phyloP scores from a whole-genome alignment of 495 filamentous ascomycete species.

The Evernia prunastri region DNA sequence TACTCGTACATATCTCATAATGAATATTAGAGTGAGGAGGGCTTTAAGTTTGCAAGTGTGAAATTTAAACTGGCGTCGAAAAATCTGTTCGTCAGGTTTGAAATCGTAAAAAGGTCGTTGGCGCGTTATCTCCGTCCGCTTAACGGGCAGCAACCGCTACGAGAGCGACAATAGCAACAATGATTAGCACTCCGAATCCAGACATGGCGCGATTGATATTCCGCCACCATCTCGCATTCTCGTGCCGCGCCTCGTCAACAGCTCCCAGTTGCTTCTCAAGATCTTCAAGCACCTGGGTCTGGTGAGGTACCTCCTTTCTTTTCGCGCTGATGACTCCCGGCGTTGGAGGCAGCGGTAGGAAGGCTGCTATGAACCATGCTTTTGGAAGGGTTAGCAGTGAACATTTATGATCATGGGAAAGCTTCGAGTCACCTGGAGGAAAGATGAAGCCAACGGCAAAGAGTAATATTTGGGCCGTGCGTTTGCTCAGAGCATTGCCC shows the following conservation, averaged over 20 bases:
- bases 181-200: constrained; percentile 66
- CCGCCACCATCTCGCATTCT: constrained; percentile 90
- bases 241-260: constrained; percentile 58
- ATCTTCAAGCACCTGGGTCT: constrained; percentile 36
- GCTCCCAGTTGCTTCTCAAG: constrained; percentile 39
- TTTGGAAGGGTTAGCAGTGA: constrained; percentile 6
- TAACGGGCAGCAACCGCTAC: constrained; percentile 19
- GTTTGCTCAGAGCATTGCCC: constrained; percentile 52
- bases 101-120: constrained; percentile 13
- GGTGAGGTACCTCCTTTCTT: constrained; percentile 24
- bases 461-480: constrained; percentile 77
- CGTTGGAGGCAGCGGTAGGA: constrained; percentile 67
- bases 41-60: background rate
- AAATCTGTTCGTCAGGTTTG: constrained; percentile 13
- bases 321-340: constrained; percentile 37
- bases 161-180: constrained; percentile 52
- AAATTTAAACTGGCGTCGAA: background rate
- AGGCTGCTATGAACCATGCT: constrained; percentile 82
- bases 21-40: background rate
- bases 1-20: background rate
- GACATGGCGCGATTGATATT: constrained; percentile 85
- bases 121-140: constrained; percentile 1
- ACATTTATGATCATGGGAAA: constrained; percentile 7
- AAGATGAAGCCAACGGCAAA: constrained; percentile 85
- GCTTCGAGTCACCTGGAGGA: constrained; percentile 57